Base-by-base conservation (phyloP, 73 alveolate species). In the Paramecium pentaurelia region DNA sequence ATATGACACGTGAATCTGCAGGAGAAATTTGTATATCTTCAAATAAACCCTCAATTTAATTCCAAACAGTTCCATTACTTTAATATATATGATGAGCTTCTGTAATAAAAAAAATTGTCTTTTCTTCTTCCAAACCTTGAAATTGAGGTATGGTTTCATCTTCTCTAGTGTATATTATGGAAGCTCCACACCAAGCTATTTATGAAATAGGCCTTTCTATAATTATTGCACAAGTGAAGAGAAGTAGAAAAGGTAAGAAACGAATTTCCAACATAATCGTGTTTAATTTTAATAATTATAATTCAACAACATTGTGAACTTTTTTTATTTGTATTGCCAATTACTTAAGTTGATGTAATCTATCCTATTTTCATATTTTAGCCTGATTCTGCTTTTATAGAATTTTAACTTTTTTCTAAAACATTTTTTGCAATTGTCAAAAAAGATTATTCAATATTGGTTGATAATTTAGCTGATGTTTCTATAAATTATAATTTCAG, bases 371-470 rank as follows among this genome's bases (percentile, higher is more conserved):
- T 64, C 28, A 64, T 34, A 64, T 28, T 32, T 37, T 73, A 73
- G 32, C 32, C 32, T 1, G 54, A 73, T 12, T 40, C 87, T 16
- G 37, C 47, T 38, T 37, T 73, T 9, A 34, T 8, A 30, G 87
- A 20, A 22, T 37, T 37, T 20, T 73, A 73, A 14, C 60, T 73
- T 64, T 73, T 89, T 42, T 64, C 88, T n/a, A 89, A 49, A 2
- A 89, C 92, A 71, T 89, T 83, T 32, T 44, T 71, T 16, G 92
- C 94, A 77, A 89, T 89, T 32, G 92, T 71, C 27, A 71, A 59
- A 89, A 89, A 89, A 8, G 94, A 88, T 45, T 58, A 32, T 32
- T 89, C 94, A 47, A 89, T 89, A 89, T 89, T 89, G 32, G 86
- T 89, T 25, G 94, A 68, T 14, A 42, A 32, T 49, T 89, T 89